Evolutionary conservation across 2,329 filamentous ascomycete genomes (phyloP), one percentile per base, ranked within the genome.

Genomic region (Aspergillus caelatus): DNA sequence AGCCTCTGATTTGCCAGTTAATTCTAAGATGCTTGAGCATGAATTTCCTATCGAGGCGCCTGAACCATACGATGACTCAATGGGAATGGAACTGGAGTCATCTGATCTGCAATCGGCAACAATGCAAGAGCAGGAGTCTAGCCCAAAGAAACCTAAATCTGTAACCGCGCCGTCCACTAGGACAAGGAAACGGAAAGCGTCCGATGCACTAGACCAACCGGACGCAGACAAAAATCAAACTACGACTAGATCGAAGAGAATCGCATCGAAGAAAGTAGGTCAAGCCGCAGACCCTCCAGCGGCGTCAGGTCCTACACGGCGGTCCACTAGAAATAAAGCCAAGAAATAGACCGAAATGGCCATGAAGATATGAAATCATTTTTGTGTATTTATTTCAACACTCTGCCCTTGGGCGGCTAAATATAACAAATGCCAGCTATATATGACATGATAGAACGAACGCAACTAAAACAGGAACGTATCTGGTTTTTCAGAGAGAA

Each of bases 261-360:
- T 71, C 39, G 71, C 70, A 28, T 62, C 69, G 26, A 66, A 69
- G 43, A 74, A 71, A 53, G 62, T 56, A 9, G 69, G 64, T 28
- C 62, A 64, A 28, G 39, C 61, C 16, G 28, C 43, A 8, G 60
- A 57, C 28, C 57, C 57, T 4, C 55, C 61, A 30, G 52, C 62
- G 11, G 57, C 73, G 5, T 62, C 73, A 54, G 66, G 61, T 10
- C 64, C 70, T 2, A 67, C 71, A 45, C 73, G 74, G 23, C 67
- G 74, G 32, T 77, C 75, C 19, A 53, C 74, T 10, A 71, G 74
- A 43, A 70, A 73, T 62, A 70, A 72, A 41, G 69, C 71, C 59
- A 75, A 69, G 53, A 69, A 64, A 30, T 61, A 59, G 54, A 54
- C 23, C 14, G 12, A 46, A 16, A 8, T 50, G 48, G 57, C 9